Conservation (phyloP, 352 stramenopile genomes). For the Phytophthora constricta region DNA sequence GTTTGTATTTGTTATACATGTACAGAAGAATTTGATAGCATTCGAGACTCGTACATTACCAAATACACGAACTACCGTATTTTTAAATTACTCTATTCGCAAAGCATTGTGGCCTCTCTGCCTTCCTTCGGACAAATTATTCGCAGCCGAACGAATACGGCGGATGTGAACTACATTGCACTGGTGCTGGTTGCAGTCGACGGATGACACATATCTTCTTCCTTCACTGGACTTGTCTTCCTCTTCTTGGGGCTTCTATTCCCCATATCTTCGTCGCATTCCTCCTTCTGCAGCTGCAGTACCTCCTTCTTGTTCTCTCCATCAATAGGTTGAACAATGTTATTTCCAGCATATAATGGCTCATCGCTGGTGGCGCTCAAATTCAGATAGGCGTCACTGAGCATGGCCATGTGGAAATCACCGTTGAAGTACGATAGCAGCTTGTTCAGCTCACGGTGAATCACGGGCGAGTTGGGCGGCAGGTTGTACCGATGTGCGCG, state of each 20-base stretch:
- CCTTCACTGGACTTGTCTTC: slow-evolving; percentile 24
- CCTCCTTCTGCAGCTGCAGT: slow-evolving; percentile 1
- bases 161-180: slow-evolving; percentile 6
- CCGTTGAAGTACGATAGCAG: slow-evolving; percentile 54
- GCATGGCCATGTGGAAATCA: slow-evolving; percentile 55
- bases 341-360: slow-evolving; percentile 20
- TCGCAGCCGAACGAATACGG: slow-evolving; percentile 7
- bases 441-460: slow-evolving; percentile 47
- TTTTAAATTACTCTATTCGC: slow-evolving; percentile 47
- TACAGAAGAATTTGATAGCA: no score
- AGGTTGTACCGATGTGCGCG: slow-evolving; percentile 58
- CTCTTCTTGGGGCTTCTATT: slow-evolving; percentile 26
- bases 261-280: slow-evolving; percentile 6
- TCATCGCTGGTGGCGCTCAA: slow-evolving; percentile 20
- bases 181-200: neutral
- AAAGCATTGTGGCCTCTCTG: no score
- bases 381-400: slow-evolving; percentile 45
- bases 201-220: slow-evolving; percentile 2
- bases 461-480: slow-evolving; percentile 42
- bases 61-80: slow-evolving; percentile 8
- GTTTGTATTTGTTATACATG: no score
- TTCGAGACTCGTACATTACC: slow-evolving; percentile 14
- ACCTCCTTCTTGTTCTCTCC: slow-evolving; percentile 15
- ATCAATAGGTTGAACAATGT: slow-evolving; percentile 19
- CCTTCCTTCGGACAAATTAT: slow-evolving; percentile 21